phyloP scores from a whole-genome alignment of 805 yeast species.

The Saccharomycopsis fodiens region DNA sequence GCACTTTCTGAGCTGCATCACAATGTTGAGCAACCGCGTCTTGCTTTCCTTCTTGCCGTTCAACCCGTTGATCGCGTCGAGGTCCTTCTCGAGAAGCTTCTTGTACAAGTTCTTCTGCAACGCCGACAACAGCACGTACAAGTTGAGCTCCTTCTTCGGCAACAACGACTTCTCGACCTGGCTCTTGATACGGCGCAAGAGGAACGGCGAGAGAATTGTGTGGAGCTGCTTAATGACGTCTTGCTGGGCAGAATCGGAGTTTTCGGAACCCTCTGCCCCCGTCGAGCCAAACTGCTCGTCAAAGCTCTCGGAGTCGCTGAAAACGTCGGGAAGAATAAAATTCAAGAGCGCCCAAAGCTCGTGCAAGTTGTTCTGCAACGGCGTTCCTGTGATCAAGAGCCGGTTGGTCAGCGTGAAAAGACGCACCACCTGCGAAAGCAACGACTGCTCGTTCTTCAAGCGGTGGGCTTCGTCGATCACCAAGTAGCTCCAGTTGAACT shows the following conservation, averaged over 20 bases:
- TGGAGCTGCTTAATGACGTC: conserved; percentile 60
- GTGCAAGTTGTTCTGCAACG: conserved; percentile 70
- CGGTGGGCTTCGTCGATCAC: conserved; percentile 80
- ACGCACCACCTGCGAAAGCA: conserved; percentile 66
- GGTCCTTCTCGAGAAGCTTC: conserved; percentile 67
- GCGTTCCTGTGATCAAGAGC: conserved; percentile 73
- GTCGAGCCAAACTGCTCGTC: conserved; percentile 62
- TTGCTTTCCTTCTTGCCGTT: conserved; percentile 68
- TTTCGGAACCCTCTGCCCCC: conserved; percentile 28
- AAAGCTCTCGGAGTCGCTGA: conserved; percentile 63
- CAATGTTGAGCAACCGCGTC: conserved; percentile 69
- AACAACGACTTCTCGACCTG: conserved; percentile 75
- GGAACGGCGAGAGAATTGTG: conserved; percentile 67
- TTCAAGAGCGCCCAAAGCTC: conserved; percentile 78
- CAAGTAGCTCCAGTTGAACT: conserved; percentile 70
- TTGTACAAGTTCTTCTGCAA: conserved; percentile 78
- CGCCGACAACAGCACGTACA: conserved; percentile 68
- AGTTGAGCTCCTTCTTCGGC: conserved; percentile 68
- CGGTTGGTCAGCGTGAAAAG: conserved; percentile 65
- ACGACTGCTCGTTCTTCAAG: conserved; percentile 68
- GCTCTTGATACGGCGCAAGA: conserved; percentile 66
- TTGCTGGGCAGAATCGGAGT: conserved; percentile 27
- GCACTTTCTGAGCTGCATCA: conserved; percentile 79
- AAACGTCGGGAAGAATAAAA: conserved; percentile 71
- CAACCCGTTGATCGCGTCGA: conserved; percentile 81